Percentiles rank a stretch among this genome's conserved stretches.
These are phyloP conservation scores for Fusarium sp. DNA, from an alignment of 2,329 filamentous ascomycete species.

Conservation along the genomic window DNA sequence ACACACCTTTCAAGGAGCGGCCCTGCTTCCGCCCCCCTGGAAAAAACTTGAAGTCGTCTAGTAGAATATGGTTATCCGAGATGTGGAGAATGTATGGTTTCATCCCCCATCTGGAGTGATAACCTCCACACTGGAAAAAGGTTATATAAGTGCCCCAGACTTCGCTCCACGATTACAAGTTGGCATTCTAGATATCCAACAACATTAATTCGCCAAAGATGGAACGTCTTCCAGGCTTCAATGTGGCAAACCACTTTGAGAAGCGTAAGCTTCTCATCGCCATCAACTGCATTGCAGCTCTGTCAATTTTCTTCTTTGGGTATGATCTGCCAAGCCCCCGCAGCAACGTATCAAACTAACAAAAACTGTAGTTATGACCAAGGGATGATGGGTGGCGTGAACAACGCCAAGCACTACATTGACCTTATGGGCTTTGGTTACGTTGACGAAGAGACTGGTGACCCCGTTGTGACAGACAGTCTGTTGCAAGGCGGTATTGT, in stretches of 20 bases:
- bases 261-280: slow-evolving; percentile 40
- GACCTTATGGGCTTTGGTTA: slow-evolving; percentile 40
- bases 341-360: not conserved
- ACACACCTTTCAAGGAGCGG: not conserved
- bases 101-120: not conserved
- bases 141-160: slow-evolving; percentile 21
- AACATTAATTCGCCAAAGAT: not conserved
- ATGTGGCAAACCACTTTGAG: slow-evolving; percentile 36
- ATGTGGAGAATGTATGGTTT: slow-evolving; percentile 3
- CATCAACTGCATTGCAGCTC: slow-evolving; percentile 36
- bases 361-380: slow-evolving; percentile 7
- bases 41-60: not conserved
- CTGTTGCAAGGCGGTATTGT: slow-evolving; percentile 39
- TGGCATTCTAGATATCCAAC: not conserved
- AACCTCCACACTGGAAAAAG: slow-evolving; percentile 7
- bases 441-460: slow-evolving; percentile 28
- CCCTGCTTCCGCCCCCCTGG: slow-evolving; percentile 6
- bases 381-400: slow-evolving; percentile 39
- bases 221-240: slow-evolving; percentile 32
- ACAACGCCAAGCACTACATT: slow-evolving; percentile 32
- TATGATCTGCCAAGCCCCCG: slow-evolving; percentile 13
- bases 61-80: slow-evolving; percentile 8
- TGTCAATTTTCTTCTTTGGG: slow-evolving; percentile 42
- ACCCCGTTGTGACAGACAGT: slow-evolving; percentile 33
- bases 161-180: not conserved